phyloP scores from a whole-genome alignment of 805 yeast genomes.

The Pichia eremophila region DNA sequence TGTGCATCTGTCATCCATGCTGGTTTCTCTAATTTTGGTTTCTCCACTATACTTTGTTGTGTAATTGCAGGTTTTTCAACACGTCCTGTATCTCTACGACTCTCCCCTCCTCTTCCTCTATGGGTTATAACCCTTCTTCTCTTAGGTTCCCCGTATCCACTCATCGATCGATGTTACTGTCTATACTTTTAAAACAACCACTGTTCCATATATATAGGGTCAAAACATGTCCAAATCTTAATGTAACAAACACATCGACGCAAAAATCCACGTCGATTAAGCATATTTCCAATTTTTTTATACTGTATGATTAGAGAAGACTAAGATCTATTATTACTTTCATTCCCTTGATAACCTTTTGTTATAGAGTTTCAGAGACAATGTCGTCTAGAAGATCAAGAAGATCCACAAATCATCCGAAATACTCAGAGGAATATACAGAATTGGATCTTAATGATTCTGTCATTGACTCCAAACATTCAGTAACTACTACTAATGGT shows the following conservation, averaged over 20 bases:
- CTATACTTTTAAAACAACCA: no score
- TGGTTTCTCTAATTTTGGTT: constrained; percentile 16
- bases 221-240: no score
- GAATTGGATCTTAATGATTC: constrained; percentile 1
- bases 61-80: background rate
- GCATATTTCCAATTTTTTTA: background rate
- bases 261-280: no score
- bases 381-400: constrained; percentile 26
- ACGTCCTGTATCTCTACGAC: constrained; percentile 10
- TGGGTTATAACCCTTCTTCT: constrained; percentile 17
- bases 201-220: no score
- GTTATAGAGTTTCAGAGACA: background rate
- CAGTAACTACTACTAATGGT: no score
- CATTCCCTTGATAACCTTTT: background rate
- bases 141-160: background rate
- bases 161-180: background rate
- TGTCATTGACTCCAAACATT: background rate
- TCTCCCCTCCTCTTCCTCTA: constrained; percentile 5
- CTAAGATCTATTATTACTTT: no score
- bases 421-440: constrained; percentile 12
- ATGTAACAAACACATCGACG: background rate
- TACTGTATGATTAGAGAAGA: no score
- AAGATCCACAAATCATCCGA: constrained; percentile 16
- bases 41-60: background rate
- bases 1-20: constrained; percentile 28